phyloP scores from a whole-genome alignment of 768 basidiomycete genomes.

The Boletellus ananas region DNA sequence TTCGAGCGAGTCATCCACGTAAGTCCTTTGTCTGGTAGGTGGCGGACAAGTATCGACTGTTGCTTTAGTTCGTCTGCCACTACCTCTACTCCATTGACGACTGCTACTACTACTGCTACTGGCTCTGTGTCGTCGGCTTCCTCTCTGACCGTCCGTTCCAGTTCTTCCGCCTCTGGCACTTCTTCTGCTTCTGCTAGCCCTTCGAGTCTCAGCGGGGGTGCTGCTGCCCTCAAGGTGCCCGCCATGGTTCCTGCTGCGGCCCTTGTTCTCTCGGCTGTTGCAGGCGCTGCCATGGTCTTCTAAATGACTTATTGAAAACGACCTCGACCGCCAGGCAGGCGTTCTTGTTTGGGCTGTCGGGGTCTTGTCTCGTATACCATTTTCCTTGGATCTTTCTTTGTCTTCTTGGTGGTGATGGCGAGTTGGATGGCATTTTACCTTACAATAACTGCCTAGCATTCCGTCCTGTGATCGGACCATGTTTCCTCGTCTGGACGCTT shows the following conservation, averaged over 20 bases:
- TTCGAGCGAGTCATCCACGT: background rate
- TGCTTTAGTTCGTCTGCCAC: conserved; percentile 1
- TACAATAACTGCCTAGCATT: conserved; percentile 10
- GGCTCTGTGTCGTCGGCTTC: conserved; percentile 1
- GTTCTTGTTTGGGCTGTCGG: background rate
- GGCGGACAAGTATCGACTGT: background rate
- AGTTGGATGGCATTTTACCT: conserved; percentile 15
- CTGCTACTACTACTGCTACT: conserved; percentile 11
- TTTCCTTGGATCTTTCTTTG: background rate
- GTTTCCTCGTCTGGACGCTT: conserved; percentile 13
- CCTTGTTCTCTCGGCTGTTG: conserved; percentile 42
- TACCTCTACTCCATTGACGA: conserved; percentile 1
- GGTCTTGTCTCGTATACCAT: conserved; percentile 16
- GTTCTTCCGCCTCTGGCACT: conserved; percentile 3
- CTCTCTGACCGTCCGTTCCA: background rate
- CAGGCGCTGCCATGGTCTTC: conserved; percentile 47
- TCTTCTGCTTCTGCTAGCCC: conserved; percentile 22
- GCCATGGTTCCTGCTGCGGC: conserved; percentile 34
- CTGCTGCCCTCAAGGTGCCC: conserved; percentile 30
- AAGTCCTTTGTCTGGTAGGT: background rate
- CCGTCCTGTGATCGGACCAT: conserved; percentile 17
- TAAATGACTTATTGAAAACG: conserved; percentile 26
- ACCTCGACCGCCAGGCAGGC: background rate
- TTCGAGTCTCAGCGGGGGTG: conserved; percentile 22
- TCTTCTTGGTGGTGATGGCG: background rate